These are phyloP conservation scores for Penicillium sp. DNA, from an alignment of 2,329 filamentous ascomycete genomes.

Conservation along the genomic window DNA sequence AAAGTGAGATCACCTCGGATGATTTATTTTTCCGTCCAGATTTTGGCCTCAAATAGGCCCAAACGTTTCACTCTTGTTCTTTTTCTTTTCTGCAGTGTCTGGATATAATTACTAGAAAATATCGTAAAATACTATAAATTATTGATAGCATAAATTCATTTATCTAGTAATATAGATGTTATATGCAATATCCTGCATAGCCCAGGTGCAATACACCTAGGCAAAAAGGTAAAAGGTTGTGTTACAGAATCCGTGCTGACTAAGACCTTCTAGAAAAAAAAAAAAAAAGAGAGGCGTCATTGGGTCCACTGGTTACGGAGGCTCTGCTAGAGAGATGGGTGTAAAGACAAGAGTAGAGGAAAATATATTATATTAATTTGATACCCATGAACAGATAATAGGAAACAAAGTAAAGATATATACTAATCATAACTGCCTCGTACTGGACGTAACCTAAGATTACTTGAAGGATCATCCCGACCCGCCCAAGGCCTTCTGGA, in stretches of 20 bases:
- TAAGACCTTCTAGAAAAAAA: constrained; percentile 28
- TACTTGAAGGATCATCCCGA: constrained; percentile 23
- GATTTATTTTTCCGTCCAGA: background rate
- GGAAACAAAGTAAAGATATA: no score
- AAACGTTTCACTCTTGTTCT: background rate
- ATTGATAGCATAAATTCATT: no score
- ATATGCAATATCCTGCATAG: no score
- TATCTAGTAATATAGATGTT: no score
- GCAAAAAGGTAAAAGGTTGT: background rate
- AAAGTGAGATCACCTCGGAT: constrained; percentile 15
- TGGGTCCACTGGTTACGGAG: constrained; percentile 17
- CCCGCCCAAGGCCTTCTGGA: constrained; percentile 24
- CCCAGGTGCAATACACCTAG: no score
- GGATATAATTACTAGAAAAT: no score
- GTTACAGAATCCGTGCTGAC: constrained; percentile 12
- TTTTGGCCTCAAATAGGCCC: constrained; percentile 1
- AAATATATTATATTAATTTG: no score
- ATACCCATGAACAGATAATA: no score
- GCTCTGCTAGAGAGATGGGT: constrained; percentile 9
- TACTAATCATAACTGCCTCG: no score
- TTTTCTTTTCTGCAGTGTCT: background rate
- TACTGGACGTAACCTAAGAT: background rate
- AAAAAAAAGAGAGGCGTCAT: constrained; percentile 17
- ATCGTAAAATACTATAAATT: no score
- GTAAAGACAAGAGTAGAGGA: background rate